Base-by-base conservation (phyloP, 2,329 filamentous ascomycete species). In the Ciborinia camelliae region DNA sequence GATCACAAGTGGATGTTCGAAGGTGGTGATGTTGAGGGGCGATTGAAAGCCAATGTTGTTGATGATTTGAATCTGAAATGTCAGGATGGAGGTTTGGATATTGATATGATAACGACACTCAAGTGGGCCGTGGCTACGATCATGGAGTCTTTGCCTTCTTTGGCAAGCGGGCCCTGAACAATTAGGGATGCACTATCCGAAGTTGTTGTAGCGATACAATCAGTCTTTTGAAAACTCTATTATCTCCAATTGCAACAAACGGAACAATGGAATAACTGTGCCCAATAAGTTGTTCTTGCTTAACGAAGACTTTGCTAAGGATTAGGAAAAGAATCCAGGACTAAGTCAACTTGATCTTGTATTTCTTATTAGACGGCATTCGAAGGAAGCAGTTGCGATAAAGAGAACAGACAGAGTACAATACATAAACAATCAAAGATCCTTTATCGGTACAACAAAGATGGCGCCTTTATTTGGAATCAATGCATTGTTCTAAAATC, bases 1-100 rank as follows among this genome's bases (percentile, higher is more conserved):
- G 86, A 92, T 71, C 93, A 98, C 78, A 80, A 81, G 28, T 96
- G 91, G 82, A 80, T 99, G 75, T 95, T 97, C 74, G 77, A 87
- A 68, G 78, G 79, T 9, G 88, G 85, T 0, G 80, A 93, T 73
- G 90, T 91, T 0, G 84, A 76, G 70, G 84, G 84, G 0, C 72
- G 77, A 54, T 73, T 87, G 12, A 79, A 84, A 48, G 74, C 77
- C 23, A 76, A 79, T 0, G 79, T 81, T 55, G 75, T 85, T 69
- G 67, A 69, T 30, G 74, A 74, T 64, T 77, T 79, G 70, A 77
- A 76, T 28, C 84, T 86, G 51, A 71, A 77, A 67, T 84, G 83
- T 20, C 82, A 85, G 65, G 76, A 77, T 1, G 79, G 76, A 9
- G 78, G 74, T 2, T 66, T 82, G 26, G 82, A 87, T 72, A 78